Base-by-base conservation (phyloP, 2,329 filamentous ascomycete species). In the Beauveria australis region DNA sequence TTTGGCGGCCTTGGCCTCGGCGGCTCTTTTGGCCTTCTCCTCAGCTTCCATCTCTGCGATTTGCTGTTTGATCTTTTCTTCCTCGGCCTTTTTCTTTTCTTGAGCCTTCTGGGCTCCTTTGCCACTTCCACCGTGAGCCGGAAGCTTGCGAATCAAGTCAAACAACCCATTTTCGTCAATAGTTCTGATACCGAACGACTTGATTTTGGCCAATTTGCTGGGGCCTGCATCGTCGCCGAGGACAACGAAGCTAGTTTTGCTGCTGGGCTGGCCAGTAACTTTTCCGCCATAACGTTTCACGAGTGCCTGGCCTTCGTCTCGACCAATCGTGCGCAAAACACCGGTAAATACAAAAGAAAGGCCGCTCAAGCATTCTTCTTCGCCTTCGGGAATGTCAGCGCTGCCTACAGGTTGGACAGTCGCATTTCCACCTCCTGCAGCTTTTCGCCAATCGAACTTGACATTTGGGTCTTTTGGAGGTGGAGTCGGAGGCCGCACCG, bases 251-350 rank as follows among this genome's bases (percentile, higher is more conserved):
- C 83, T 94, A 0, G 95, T 99, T 74, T 96, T 97, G 69, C 87
- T 89, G 71, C 93, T 97, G 22, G 95, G 94, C 5, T 85, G 87
- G 10, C 79, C 80, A 10, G 89, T 96, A 26, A 96, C 87, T 74
- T 96, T 97, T 58, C 94, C 94, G 47, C 94, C 95, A 72, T 97
- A 95, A 64, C 88, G 86, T 73, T 99, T 99, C 61, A 97, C 91
- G 19, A 99, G 78, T 48, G 83, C 86, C 65, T 92, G 88, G 1
- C 85, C 93, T 67, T 96, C 92, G 6, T 96, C 92, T 63, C 94
- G 86, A 49, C 89, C 87, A 61, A 97, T 83, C 0, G 84, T 87
- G 63, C 89, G 83, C 44, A 97, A 78, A 26, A 97, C 81, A 26
- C 94, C 94, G 0, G 95, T 99, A 68, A 99, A 99, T 30, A 99